phyloP scores from a whole-genome alignment of 164 flowering plant species.

The Magnolia sinica region DNA sequence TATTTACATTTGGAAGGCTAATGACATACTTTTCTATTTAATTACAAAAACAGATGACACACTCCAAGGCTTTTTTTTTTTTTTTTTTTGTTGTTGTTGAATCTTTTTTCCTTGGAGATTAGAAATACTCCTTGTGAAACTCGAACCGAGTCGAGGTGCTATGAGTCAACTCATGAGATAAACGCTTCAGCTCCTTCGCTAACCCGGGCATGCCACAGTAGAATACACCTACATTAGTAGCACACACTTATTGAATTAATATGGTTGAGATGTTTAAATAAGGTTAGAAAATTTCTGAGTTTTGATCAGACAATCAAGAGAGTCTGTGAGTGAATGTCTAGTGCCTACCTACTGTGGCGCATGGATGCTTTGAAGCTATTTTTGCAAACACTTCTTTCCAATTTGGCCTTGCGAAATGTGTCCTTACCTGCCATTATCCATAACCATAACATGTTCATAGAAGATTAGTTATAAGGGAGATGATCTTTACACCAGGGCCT shows the following conservation, averaged over 20 bases:
- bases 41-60: slow-evolving; percentile 22
- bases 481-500: no score
- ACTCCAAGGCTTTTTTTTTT: not conserved
- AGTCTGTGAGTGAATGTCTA: no score
- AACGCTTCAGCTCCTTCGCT: slow-evolving; percentile 77
- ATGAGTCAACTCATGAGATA: slow-evolving; percentile 65
- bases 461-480: not conserved
- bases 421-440: slow-evolving; percentile 62
- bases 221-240: slow-evolving; percentile 72
- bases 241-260: not conserved
- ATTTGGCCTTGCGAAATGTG: slow-evolving; percentile 96
- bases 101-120: not conserved
- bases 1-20: not conserved
- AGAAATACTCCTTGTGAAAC: slow-evolving; percentile 93
- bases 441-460: not conserved
- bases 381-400: slow-evolving; percentile 86
- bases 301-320: no score
- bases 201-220: slow-evolving; percentile 88
- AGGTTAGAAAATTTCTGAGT: no score
- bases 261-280: not conserved
- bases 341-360: slow-evolving; percentile 69
- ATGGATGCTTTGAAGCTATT: slow-evolving; percentile 76
- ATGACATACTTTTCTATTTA: slow-evolving; percentile 7
- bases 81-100: not conserved
- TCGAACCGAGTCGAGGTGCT: slow-evolving; percentile 82